phyloP scores from a whole-genome alignment of 75 land plant species.

The Cryptomeria japonica region DNA sequence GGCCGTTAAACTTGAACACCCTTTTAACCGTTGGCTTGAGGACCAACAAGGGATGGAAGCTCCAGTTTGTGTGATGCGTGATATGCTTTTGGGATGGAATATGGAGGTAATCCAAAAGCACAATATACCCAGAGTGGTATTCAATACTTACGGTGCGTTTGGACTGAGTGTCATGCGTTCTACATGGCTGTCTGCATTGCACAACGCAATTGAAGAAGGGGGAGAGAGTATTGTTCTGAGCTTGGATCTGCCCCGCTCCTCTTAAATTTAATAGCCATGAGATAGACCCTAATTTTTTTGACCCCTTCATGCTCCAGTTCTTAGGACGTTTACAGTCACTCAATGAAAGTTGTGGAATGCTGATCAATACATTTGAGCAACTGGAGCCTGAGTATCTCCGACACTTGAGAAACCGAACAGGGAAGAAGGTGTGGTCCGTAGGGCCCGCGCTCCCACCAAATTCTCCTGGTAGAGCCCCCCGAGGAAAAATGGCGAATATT shows the following conservation, averaged over 20 bases:
- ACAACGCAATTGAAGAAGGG: too few relatives aligned
- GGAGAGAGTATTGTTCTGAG: too few relatives aligned
- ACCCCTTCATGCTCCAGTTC: too few relatives aligned
- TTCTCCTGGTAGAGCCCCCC: background rate
- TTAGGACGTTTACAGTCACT: background rate
- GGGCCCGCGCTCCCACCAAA: slow-evolving; percentile 28
- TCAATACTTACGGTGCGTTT: background rate
- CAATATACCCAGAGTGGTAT: background rate
- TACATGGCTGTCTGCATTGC: too few relatives aligned
- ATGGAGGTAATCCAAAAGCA: background rate
- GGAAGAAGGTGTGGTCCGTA: slow-evolving; percentile 29
- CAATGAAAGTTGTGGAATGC: slow-evolving; percentile 16
- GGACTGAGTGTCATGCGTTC: too few relatives aligned
- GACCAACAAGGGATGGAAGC: background rate
- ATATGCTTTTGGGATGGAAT: background rate
- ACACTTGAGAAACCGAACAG: background rate
- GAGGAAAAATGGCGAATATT: background rate
- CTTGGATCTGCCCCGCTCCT: too few relatives aligned
- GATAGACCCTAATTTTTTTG: too few relatives aligned
- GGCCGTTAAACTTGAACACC: background rate
- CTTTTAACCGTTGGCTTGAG: background rate
- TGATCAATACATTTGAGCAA: slow-evolving; percentile 38
- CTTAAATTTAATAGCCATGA: too few relatives aligned
- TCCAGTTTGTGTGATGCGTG: background rate
- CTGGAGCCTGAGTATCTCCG: slow-evolving; percentile 23